Evolutionary conservation across 2,329 filamentous ascomycete genomes (phyloP).

Genomic region (Phaeosphaeria sp.): DNA sequence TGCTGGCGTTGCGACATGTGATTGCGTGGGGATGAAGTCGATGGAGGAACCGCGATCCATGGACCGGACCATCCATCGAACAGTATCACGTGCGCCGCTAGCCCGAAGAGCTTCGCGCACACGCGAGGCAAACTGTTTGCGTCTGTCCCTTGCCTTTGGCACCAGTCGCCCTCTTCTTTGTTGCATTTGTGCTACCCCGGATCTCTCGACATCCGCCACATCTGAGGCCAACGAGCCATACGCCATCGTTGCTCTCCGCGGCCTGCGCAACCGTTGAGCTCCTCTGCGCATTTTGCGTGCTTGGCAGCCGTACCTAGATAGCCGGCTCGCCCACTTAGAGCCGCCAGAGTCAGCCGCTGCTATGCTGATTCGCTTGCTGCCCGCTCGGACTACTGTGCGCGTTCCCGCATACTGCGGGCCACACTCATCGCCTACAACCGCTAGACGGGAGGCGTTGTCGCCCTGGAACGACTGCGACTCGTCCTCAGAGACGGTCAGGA

Average conservation of each 20-base stretch:
- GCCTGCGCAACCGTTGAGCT: constrained; percentile 7
- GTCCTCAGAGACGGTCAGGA: neutral
- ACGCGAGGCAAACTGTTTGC: constrained; percentile 19
- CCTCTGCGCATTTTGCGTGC: neutral
- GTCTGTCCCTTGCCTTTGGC: constrained; percentile 27
- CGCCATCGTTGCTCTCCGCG: neutral
- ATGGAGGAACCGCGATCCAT: constrained; percentile 21
- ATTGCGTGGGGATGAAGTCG: constrained; percentile 26
- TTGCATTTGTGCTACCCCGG: constrained; percentile 21
- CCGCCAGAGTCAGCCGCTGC: neutral
- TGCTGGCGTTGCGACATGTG: constrained; percentile 24
- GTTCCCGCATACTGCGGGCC: neutral
- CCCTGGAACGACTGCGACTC: neutral
- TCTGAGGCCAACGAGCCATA: neutral
- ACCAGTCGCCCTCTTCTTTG: constrained; percentile 25
- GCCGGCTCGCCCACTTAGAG: neutral
- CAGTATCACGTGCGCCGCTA: constrained; percentile 5
- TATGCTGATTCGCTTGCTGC: constrained; percentile 3
- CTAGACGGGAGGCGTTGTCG: constrained; percentile 1
- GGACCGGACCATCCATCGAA: neutral
- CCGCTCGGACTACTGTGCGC: constrained; percentile 4
- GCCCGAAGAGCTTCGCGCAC: constrained; percentile 17
- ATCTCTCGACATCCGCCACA: constrained; percentile 6
- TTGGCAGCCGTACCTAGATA: neutral
- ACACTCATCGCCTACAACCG: constrained; percentile 1